Conservation (phyloP, 2,329 filamentous ascomycete genomes). For the Ceratocystis cacaofunesta region DNA sequence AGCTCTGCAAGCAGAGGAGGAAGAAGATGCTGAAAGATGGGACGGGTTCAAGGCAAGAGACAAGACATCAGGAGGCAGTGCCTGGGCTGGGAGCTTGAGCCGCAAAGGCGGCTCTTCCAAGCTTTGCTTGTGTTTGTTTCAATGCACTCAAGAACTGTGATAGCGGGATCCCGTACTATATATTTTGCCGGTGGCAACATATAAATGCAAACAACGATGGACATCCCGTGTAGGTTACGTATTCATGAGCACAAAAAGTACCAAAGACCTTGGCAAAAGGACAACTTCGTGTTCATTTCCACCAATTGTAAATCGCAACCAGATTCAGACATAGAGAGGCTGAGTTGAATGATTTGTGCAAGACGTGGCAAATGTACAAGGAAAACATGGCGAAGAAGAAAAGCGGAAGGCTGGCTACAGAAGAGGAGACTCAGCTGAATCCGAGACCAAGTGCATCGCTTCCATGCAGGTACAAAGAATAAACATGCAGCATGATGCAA, state of each 20-base stretch:
- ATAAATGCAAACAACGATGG: no score
- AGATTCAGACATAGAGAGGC: background rate
- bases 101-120: background rate
- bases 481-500: background rate
- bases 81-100: background rate
- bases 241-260: background rate
- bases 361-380: background rate
- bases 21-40: background rate
- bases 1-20: background rate
- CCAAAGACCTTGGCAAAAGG: background rate
- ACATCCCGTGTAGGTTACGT: background rate
- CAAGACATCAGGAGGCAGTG: background rate
- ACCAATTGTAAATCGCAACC: background rate
- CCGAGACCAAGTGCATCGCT: slow-evolving; percentile 1
- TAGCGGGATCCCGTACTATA: no score
- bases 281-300: background rate
- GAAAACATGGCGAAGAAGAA: background rate
- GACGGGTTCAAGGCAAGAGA: background rate
- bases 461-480: background rate
- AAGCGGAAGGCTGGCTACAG: background rate
- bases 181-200: no score
- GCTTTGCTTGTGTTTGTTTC: background rate
- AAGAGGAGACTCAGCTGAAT: background rate
- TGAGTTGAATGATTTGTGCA: background rate
- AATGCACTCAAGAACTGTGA: background rate